Evolutionary conservation across 108 stramenopile species (phyloP), one percentile per base, ranked within the genome.

Genomic region (Thalassiosira profunda): DNA sequence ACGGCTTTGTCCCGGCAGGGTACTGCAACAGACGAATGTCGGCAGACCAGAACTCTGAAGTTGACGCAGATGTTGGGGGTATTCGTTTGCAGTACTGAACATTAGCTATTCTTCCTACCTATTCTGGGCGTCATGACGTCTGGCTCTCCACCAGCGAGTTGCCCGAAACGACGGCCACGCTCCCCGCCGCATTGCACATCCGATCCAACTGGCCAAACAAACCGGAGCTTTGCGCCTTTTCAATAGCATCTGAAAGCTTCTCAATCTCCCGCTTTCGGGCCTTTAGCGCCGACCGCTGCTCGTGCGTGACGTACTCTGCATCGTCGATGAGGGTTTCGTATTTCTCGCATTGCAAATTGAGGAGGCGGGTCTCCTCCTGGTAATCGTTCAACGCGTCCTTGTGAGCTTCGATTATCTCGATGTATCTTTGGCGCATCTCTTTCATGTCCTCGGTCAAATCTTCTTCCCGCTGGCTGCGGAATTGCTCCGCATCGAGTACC

Each of bases 241-340:
- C 67, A 37, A 76, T 68, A 11, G 60, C 67, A 9, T 33, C 20
- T 1, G 56, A 65, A 30, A 75, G 36, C 24, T 56, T 26, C 41
- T 62, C 60, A n/a, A 67, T 62, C 3, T 44, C 33, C 20, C 56
- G 23, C 17, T 45, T 46, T 14, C 58, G 59, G 3, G 37, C 53
- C 42, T 30, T 37, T 7, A 67, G 58, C 18, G 49, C 17, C 21
- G 2, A 5, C 15, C 45, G 46, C 17, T 76, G 75, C 36, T 57
- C 61, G 1, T 15, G 60, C 11, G 60, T 41, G 34, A 60, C 42
- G 25, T 76, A 49, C 5, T 76, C 61, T 9, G 61, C 75, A 3
- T 76, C 61, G 12, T 76, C 54, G 0, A 68, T 45, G 11, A 68
- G 56, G 1, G 46, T 23, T 29, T 76, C 67, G 25, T 68, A 76